phyloP scores from a whole-genome alignment of 2,329 filamentous ascomycete species.

The Knoxdaviesia proteae region DNA sequence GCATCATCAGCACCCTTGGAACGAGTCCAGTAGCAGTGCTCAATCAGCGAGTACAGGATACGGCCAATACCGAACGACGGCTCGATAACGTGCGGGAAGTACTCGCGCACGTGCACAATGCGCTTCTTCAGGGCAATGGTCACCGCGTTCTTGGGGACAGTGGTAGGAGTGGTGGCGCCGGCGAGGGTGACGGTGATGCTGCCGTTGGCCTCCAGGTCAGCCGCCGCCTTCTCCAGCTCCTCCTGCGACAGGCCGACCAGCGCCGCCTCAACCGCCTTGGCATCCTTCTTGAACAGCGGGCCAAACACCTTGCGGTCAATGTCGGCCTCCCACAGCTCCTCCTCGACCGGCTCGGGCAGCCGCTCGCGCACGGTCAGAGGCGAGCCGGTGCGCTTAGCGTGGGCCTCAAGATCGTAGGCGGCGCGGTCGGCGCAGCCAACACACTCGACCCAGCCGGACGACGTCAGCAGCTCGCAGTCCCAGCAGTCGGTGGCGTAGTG shows the following conservation, averaged over 20 bases:
- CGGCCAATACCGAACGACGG: slow-evolving; percentile 85
- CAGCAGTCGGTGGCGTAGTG: slow-evolving; percentile 96
- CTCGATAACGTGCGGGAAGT: slow-evolving; percentile 81
- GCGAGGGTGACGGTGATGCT: slow-evolving; percentile 61
- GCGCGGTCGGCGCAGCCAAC: slow-evolving; percentile 92
- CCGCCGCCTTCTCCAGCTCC: slow-evolving; percentile 57
- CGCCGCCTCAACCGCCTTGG: slow-evolving; percentile 63
- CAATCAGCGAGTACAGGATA: slow-evolving; percentile 74
- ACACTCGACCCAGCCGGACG: slow-evolving; percentile 94
- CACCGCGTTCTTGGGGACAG: slow-evolving; percentile 61
- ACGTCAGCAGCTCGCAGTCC: slow-evolving; percentile 85
- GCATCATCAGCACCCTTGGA: slow-evolving; percentile 45
- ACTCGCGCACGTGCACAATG: slow-evolving; percentile 70
- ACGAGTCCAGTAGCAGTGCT: slow-evolving; percentile 90
- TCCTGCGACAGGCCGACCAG: slow-evolving; percentile 60
- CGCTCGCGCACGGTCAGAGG: slow-evolving; percentile 70
- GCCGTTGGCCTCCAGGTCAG: slow-evolving; percentile 51
- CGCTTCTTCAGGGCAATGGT: slow-evolving; percentile 68
- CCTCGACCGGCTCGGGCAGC: slow-evolving; percentile 52
- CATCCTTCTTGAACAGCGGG: slow-evolving; percentile 86
- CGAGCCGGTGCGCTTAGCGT: slow-evolving; percentile 79
- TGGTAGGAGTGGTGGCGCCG: slow-evolving; percentile 43
- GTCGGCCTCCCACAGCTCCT: slow-evolving; percentile 77
- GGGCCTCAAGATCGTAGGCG: slow-evolving; percentile 82
- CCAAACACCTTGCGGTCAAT: slow-evolving; percentile 93